Conservation (phyloP, 768 basidiomycete species). For the Termitomyces sp. region DNA sequence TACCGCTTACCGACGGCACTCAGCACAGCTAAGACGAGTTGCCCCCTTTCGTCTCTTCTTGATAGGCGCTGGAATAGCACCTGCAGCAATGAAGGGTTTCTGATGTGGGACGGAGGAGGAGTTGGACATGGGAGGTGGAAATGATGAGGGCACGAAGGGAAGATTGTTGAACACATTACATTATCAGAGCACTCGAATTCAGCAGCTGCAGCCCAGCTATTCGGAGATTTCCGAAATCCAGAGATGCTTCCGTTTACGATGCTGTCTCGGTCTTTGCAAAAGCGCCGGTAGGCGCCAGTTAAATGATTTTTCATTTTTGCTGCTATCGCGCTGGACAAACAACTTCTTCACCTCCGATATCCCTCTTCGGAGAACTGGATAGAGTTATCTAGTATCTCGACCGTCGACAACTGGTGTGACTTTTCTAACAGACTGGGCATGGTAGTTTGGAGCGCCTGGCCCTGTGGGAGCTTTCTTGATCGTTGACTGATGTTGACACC, state of each 20-base stretch:
- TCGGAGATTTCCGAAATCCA: constrained; percentile 14
- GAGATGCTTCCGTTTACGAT: constrained; percentile 16
- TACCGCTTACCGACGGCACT: constrained; percentile 61
- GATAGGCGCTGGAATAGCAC: constrained; percentile 23
- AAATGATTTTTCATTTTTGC: neutral
- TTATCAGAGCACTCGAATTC: neutral
- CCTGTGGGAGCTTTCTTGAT: constrained; percentile 1
- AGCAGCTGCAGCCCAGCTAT: constrained; percentile 2
- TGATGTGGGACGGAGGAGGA: constrained; percentile 25
- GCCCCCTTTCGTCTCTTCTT: constrained; percentile 70
- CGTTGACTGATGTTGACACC: constrained; percentile 1
- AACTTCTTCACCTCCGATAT: neutral
- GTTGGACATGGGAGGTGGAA: constrained; percentile 26
- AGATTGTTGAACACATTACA: constrained; percentile 1
- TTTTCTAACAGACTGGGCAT: constrained; percentile 5
- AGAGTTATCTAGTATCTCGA: neutral
- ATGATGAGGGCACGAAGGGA: constrained; percentile 19
- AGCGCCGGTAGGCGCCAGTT: neutral
- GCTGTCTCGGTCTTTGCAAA: neutral
- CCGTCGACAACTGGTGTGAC: neutral
- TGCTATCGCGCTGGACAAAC: too few relatives aligned
- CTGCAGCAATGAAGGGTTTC: constrained; percentile 18
- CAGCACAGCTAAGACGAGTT: constrained; percentile 73
- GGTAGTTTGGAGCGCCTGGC: constrained; percentile 1
- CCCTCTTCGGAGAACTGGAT: neutral